Base-by-base conservation (phyloP, 106 monocot genomes). In the Dendrobium chrysotoxum region DNA sequence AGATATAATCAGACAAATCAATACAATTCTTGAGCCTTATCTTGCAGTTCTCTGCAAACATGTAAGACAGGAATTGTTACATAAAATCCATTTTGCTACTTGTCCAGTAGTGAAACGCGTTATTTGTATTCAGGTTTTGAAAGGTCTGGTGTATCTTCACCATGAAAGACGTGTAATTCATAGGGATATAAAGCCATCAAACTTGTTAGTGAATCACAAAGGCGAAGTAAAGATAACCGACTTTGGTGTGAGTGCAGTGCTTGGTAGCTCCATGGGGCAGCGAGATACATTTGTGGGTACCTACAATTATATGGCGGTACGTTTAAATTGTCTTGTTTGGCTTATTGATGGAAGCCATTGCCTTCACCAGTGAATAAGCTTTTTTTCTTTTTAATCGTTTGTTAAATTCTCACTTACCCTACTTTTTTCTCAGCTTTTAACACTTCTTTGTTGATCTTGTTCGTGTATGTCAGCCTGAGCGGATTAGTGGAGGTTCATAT, bases 261-360 rank as follows among this genome's bases (percentile, higher is more conserved):
- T 98, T 75, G 94, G 95, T 40, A 93, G 82, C 78, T 92, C 95
- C 53, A 95, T 95, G 85, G 94, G 88, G 71, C 95, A 98, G 77
- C 82, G 98, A 77, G 92, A 98, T 85, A 98, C 98, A 41, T 98
- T 98, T 78, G 98, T 98, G 0, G 98, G 98, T 18, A 98, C 98
- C 57, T 98, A 91, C 77, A 90, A 91, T 78, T 92, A 94, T 85
- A 94, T 94, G 92, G 84, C 92, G 84, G 92, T 94, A 91, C 81
- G 92, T 87, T 85, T 65, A 79, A 64, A 26, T 18, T 35, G 71
- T n/a, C 6, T 58, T 75, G 17, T 4, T 6, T 3, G 41, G 74
- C 35, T 35, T 35, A 41, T 42, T 41, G 46, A 74, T 77, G 25
- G 50, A 50, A 44, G 50, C 13, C 13, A 3, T 15, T 11, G 3